A percentile compares a stretch with the other conserved stretches of the same genome.
These are phyloP conservation scores for Boletus subcaerulescens DNA, from an alignment of 768 basidiomycete genomes.

Conservation along the genomic window DNA sequence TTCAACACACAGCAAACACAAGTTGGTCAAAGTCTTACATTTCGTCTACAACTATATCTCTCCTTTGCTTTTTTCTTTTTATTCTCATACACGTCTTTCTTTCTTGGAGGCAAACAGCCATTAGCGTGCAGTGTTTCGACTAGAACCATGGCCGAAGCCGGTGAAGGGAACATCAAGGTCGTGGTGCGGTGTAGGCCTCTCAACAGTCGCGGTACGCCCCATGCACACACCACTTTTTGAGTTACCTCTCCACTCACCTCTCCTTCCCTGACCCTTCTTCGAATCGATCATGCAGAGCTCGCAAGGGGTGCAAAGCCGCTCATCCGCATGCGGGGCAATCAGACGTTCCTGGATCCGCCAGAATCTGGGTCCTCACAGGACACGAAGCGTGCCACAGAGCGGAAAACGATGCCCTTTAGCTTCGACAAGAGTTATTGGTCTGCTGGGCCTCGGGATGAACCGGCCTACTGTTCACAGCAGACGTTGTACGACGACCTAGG, in stretches of 20 bases:
- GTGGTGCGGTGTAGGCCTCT: conserved; percentile 95
- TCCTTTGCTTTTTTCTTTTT: conserved; percentile 3
- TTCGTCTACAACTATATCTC: conserved; percentile 6
- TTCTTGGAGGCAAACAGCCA: conserved; percentile 9
- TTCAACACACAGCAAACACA: conserved; percentile 4
- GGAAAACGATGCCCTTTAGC: conserved; percentile 85
- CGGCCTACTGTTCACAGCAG: conserved; percentile 89
- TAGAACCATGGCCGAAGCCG: conserved; percentile 63
- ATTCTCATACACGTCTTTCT: conserved; percentile 9
- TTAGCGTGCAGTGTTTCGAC: conserved; percentile 16
- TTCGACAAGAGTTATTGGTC: conserved; percentile 99
- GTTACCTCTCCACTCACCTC: neutral
- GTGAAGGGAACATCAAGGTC: conserved; percentile 90
- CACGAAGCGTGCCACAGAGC: conserved; percentile 81
- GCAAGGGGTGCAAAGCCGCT: conserved; percentile 91
- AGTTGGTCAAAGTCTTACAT: neutral
- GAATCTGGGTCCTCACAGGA: conserved; percentile 67
- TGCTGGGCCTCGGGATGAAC: conserved; percentile 85
- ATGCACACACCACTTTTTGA: conserved; percentile 1
- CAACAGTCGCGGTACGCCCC: conserved; percentile 80
- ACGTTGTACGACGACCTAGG: conserved; percentile 94
- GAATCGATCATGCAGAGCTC: conserved; percentile 56
- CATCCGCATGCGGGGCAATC: conserved; percentile 93
- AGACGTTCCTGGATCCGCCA: conserved; percentile 90
- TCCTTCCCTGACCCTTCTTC: neutral